Percentiles rank a stretch among this genome's conserved stretches.
Evolutionary conservation across 345 rosid genomes (phyloP).

Genomic region (Aethionema arabicum): DNA sequence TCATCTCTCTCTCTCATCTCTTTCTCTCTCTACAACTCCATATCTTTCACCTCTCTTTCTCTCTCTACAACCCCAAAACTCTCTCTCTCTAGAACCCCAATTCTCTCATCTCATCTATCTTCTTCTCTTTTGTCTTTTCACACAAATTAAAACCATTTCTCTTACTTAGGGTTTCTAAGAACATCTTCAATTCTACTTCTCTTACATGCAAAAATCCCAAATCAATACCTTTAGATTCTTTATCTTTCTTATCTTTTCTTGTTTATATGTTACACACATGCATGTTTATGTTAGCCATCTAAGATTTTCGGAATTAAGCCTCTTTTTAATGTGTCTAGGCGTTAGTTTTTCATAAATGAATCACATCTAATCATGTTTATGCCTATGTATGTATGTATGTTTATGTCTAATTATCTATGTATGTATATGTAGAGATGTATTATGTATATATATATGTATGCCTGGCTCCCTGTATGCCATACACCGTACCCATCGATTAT

Average conservation of each 20-base stretch:
- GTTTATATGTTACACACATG: conserved; percentile 11
- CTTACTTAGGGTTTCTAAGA: conserved; percentile 24
- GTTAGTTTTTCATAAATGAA: conserved; percentile 16
- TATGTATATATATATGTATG: conserved; percentile 42
- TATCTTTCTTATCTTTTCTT: conserved; percentile 19
- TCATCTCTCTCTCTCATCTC: conserved; percentile 20
- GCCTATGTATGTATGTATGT: not conserved
- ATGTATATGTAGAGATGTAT: conserved; percentile 11
- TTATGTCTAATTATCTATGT: not conserved
- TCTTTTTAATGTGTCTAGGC: conserved; percentile 3
- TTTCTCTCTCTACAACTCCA: conserved; percentile 29
- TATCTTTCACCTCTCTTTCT: conserved; percentile 21
- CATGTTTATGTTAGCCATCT: conserved; percentile 27
- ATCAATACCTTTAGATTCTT: conserved; percentile 18
- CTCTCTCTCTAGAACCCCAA: conserved; percentile 30
- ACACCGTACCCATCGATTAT: conserved; percentile 55
- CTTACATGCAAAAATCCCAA: conserved; percentile 30
- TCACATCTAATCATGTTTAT: conserved; percentile 5
- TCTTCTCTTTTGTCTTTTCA: conserved; percentile 28
- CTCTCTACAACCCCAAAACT: too few species aligned
- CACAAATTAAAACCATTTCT: not conserved
- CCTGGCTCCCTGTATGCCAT: conserved; percentile 99
- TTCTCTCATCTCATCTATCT: conserved; percentile 24
- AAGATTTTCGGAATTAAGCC: conserved; percentile 3
- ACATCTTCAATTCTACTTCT: conserved; percentile 24